Percentiles rank a stretch among this genome's conserved stretches.
Conservation (phyloP, 164 flowering plant species). For the Tetracentron sinense region DNA sequence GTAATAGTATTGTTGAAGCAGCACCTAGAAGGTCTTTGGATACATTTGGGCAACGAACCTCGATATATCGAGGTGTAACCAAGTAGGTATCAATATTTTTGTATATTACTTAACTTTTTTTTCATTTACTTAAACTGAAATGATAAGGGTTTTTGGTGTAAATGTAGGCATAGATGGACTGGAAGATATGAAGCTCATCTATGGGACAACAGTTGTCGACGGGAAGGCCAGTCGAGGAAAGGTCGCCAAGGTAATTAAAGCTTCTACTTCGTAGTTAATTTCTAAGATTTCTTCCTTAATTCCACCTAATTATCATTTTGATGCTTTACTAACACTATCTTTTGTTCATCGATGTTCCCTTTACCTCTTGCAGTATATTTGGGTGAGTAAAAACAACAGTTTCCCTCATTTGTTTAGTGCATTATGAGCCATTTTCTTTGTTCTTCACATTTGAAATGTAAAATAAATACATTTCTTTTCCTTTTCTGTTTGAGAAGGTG, state of each 20-base stretch:
- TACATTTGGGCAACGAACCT: conserved; percentile 92
- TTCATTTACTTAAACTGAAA: neutral
- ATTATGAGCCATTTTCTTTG: no score
- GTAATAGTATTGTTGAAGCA: conserved; percentile 29
- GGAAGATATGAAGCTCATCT: conserved; percentile 97
- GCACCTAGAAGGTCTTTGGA: conserved; percentile 65
- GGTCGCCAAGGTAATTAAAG: conserved; percentile 78
- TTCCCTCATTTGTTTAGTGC: neutral
- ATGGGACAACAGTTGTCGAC: conserved; percentile 96
- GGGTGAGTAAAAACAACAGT: conserved; percentile 40
- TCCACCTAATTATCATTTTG: neutral
- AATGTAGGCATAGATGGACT: conserved; percentile 87
- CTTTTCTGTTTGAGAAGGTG: conserved; percentile 40
- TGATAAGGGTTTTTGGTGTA: conserved; percentile 4
- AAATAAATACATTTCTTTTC: neutral
- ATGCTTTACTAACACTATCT: conserved; percentile 5
- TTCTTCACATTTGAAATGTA: no score
- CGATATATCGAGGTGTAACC: conserved; percentile 91
- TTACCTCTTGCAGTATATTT: conserved; percentile 51
- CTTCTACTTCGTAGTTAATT: neutral
- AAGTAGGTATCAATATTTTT: conserved; percentile 35
- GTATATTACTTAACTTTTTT: neutral
- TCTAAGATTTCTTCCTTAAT: neutral
- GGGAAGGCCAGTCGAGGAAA: conserved; percentile 93
- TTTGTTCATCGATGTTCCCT: conserved; percentile 3